Evolutionary conservation across 2,329 filamentous ascomycete genomes (phyloP), one percentile per base, ranked within the genome.

Genomic region (Colletotrichum chrysophilum): DNA sequence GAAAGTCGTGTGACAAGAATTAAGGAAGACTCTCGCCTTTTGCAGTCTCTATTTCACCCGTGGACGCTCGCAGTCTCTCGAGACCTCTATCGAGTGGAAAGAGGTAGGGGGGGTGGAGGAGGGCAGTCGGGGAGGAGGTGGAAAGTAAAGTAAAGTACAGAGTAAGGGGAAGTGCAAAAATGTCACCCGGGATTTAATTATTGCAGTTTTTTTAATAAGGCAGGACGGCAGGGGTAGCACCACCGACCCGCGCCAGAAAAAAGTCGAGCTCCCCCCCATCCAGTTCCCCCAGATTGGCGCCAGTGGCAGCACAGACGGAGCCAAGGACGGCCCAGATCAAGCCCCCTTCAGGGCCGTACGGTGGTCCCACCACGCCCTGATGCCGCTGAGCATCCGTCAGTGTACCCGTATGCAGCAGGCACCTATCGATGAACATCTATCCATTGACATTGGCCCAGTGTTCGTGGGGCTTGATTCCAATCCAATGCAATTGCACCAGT

Each of bases 131-230:
- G 43, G 43, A 52, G 43, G 60, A 66, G 65, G 69, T 65, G 60
- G 68, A 52, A 76, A 56, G 72, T 34, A 76, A 66, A 64, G 69
- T 72, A 75, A 66, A 64, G 69, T 72, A 75, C 56, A 64, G 67
- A 73, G 64, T 76, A 77, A 76, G 76, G 76, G 76, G 76, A 73
- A 77, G 74, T 64, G 66, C 43, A 70, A 74, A 76, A 76, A 77
- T 76, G 76, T 76, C 74, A 77, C 74, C 58, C 61, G 58, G 70
- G 66, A 75, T 75, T 75, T 68, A 70, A 75, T 77, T 69, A 71
- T 70, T 77, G 75, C 76, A 77, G 65, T 74, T 70, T 76, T 76
- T 66, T 76, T 77, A 74, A 58, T 77, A 68, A 77, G 65, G 75
- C 66, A 74, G n/a, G 55, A 52, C 36, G 76, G 70, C 76, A 76